A percentile compares a stretch with the other conserved stretches of the same genome.
Conservation (phyloP, 2,329 filamentous ascomycete species). For the Stagonosporopsis vannaccii region DNA sequence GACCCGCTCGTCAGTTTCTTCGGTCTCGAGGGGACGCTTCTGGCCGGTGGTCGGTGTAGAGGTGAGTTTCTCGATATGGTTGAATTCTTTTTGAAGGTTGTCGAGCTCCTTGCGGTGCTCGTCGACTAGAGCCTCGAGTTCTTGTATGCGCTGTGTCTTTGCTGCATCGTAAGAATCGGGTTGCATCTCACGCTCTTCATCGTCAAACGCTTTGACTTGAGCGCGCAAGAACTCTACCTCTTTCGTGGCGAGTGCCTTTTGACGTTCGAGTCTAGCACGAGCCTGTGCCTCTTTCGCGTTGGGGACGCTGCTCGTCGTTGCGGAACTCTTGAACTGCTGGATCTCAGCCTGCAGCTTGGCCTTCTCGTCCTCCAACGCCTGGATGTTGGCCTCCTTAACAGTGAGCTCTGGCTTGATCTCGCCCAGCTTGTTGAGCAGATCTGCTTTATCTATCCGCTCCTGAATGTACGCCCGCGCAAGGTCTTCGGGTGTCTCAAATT, state of each 20-base stretch:
- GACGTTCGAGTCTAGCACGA: slow-evolving; percentile 80
- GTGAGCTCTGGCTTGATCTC: slow-evolving; percentile 77
- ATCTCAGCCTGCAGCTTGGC: slow-evolving; percentile 70
- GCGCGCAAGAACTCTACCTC: slow-evolving; percentile 94
- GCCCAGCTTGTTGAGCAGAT: slow-evolving; percentile 82
- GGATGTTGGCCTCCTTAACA: slow-evolving; percentile 79
- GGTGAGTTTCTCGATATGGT: slow-evolving; percentile 64
- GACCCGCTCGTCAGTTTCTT: slow-evolving; percentile 71
- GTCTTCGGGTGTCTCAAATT: slow-evolving; percentile 88
- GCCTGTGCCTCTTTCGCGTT: slow-evolving; percentile 67
- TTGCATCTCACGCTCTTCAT: slow-evolving; percentile 86
- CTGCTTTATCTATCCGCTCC: slow-evolving; percentile 80
- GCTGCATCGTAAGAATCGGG: slow-evolving; percentile 79
- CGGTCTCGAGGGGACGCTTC: slow-evolving; percentile 70
- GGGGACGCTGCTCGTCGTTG: slow-evolving; percentile 46
- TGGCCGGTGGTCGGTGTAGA: slow-evolving; percentile 54
- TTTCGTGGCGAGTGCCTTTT: slow-evolving; percentile 83
- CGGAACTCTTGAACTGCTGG: slow-evolving; percentile 68
- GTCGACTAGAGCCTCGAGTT: slow-evolving; percentile 86
- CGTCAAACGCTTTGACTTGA: slow-evolving; percentile 85
- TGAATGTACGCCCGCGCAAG: slow-evolving; percentile 84
- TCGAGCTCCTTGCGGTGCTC: slow-evolving; percentile 84
- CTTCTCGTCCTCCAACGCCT: slow-evolving; percentile 74
- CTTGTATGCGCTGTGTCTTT: slow-evolving; percentile 75
- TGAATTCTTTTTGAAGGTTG: slow-evolving; percentile 75